Conservation (phyloP, 257 asterid species). For the Solanum chilense region DNA sequence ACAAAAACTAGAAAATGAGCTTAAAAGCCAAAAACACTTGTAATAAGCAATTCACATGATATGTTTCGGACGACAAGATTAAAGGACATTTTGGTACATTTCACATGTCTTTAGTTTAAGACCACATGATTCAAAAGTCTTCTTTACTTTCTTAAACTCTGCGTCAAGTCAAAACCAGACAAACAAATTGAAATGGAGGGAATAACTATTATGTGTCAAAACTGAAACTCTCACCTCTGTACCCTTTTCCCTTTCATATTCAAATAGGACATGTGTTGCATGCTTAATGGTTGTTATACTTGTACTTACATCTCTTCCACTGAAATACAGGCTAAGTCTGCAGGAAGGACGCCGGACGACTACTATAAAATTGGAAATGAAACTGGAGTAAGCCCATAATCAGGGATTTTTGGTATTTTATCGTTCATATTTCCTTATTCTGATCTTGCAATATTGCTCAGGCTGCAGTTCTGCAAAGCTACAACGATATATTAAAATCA, state of each 20-base stretch:
- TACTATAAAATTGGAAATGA: slow-evolving; percentile 48
- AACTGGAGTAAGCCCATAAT: slow-evolving; percentile 55
- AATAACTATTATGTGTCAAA: background rate
- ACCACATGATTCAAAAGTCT: background rate
- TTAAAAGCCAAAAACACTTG: background rate
- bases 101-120: background rate
- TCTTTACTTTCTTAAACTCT: background rate
- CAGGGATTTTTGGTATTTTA: background rate
- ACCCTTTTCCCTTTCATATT: background rate
- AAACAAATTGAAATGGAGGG: background rate
- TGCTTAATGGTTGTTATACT: slow-evolving; percentile 4
- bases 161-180: background rate
- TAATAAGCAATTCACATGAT: background rate
- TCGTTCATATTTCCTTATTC: slow-evolving; percentile 10
- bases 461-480: slow-evolving; percentile 77
- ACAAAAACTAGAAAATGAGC: background rate
- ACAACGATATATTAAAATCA: slow-evolving; percentile 62
- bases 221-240: background rate
- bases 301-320: slow-evolving; percentile 1
- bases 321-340: slow-evolving; percentile 74
- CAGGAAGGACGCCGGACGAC: slow-evolving; percentile 74
- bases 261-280: background rate
- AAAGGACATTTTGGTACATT: background rate
- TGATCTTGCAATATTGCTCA: slow-evolving; percentile 22
- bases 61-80: background rate